phyloP scores from a whole-genome alignment of 2,329 filamentous ascomycete species.

The Xylaria polymorpha region DNA sequence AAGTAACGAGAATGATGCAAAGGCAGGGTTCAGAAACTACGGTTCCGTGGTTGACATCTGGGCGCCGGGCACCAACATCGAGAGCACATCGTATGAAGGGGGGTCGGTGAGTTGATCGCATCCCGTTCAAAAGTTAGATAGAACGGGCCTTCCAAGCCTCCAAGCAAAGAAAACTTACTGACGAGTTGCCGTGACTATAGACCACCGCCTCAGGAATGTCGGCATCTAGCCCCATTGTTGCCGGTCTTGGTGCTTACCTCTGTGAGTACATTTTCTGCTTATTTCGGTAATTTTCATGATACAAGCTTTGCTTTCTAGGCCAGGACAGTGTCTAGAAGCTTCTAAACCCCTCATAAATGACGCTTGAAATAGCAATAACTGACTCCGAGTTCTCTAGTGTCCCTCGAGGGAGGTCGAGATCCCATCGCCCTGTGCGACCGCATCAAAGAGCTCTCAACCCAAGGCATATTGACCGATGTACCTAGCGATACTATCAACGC shows the following conservation, averaged over 20 bases:
- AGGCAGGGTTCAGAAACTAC: constrained; percentile 59
- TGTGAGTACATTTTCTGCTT: not conserved
- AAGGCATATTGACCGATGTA: constrained; percentile 31
- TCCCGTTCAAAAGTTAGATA: not conserved
- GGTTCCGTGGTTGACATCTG: constrained; percentile 57
- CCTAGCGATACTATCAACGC: constrained; percentile 36
- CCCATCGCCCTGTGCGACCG: constrained; percentile 35
- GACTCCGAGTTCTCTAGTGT: not conserved
- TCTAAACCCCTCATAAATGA: no score
- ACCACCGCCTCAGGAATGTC: constrained; percentile 61
- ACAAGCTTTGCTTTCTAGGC: no score
- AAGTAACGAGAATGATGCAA: constrained; percentile 21
- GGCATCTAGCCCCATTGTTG: constrained; percentile 65
- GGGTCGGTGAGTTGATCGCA: constrained; percentile 17
- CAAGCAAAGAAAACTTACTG: not conserved
- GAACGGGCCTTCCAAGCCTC: not conserved
- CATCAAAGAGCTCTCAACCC: constrained; percentile 33
- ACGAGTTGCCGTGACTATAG: constrained; percentile 15
- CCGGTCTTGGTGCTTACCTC: constrained; percentile 64
- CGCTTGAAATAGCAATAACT: no score
- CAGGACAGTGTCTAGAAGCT: no score
- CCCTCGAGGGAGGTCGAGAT: constrained; percentile 26
- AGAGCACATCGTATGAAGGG: constrained; percentile 54
- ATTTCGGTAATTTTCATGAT: no score
- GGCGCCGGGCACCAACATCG: constrained; percentile 55